These are phyloP conservation scores for Juglanconis oblonga DNA, from an alignment of 2,329 filamentous ascomycete genomes.

Conservation along the genomic window DNA sequence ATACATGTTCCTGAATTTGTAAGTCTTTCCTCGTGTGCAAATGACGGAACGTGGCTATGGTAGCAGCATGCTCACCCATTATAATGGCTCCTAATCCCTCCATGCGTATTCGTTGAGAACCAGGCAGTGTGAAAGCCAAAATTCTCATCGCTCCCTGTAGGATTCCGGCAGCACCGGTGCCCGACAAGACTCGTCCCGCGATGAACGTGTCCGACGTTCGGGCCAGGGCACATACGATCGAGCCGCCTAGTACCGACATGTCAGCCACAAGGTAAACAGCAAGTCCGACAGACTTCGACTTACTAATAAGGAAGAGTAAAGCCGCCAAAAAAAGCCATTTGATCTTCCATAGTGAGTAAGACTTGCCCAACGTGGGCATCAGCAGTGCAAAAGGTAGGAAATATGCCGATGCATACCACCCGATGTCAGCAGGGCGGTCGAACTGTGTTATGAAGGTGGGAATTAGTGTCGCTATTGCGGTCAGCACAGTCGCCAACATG, in stretches of 20 bases:
- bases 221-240: not conserved
- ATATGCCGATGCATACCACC: constrained; percentile 37
- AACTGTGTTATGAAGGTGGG: constrained; percentile 22
- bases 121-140: constrained; percentile 29
- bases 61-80: constrained; percentile 2
- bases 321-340: constrained; percentile 15
- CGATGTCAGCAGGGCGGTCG: constrained; percentile 35
- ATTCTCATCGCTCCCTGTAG: constrained; percentile 27
- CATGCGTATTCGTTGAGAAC: constrained; percentile 34
- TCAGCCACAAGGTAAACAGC: too few species aligned
- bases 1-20: constrained; percentile 2
- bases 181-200: constrained; percentile 23
- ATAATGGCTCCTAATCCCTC: constrained; percentile 19
- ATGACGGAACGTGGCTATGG: too few species aligned
- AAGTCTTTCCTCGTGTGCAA: not conserved
- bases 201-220: constrained; percentile 21
- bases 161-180: constrained; percentile 23
- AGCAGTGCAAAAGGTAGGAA: constrained; percentile 25
- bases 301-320: not conserved
- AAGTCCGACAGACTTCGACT: not conserved
- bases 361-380: constrained; percentile 18
- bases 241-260: not conserved
- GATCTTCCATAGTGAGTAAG: constrained; percentile 21
- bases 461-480: constrained; percentile 19
- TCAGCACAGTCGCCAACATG: not conserved